A percentile compares a stretch with the other conserved stretches of the same genome.
Evolutionary conservation across 2,329 filamentous ascomycete genomes (phyloP).

Genomic region (Didymella keratinophila): DNA sequence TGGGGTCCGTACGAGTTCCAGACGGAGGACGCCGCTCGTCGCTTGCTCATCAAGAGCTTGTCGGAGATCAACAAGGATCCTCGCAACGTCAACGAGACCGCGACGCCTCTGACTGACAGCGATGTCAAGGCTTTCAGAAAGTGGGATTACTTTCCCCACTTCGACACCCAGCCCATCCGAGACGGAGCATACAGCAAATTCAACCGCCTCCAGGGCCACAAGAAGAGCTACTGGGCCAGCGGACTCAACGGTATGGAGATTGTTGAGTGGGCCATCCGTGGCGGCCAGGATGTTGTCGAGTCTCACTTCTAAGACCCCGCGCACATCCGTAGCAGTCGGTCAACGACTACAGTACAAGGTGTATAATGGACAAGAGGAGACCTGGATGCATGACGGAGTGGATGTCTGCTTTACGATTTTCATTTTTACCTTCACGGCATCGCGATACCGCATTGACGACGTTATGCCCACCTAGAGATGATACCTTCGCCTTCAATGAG

Average conservation of each 20-base stretch:
- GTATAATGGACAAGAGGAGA: neutral
- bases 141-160: constrained; percentile 52
- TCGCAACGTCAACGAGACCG: constrained; percentile 36
- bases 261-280: constrained; percentile 49
- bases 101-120: constrained; percentile 28
- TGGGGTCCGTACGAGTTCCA: constrained; percentile 49
- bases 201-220: constrained; percentile 48
- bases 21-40: constrained; percentile 35
- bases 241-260: constrained; percentile 50
- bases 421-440: constrained; percentile 15
- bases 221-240: constrained; percentile 50
- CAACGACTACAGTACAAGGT: neutral
- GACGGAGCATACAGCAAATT: constrained; percentile 42
- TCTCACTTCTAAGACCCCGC: constrained; percentile 38
- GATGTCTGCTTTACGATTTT: constrained; percentile 22
- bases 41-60: constrained; percentile 42
- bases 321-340: neutral
- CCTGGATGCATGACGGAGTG: neutral
- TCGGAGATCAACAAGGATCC: constrained; percentile 49
- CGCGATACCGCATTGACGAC: constrained; percentile 20
- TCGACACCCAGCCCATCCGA: constrained; percentile 37
- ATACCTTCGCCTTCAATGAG: constrained; percentile 41
- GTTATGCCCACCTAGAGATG: constrained; percentile 32
- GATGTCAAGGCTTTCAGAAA: constrained; percentile 48
- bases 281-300: constrained; percentile 47